Conservation (phyloP, 78 protist genomes). For the Corallochytrium limacisporum region DNA sequence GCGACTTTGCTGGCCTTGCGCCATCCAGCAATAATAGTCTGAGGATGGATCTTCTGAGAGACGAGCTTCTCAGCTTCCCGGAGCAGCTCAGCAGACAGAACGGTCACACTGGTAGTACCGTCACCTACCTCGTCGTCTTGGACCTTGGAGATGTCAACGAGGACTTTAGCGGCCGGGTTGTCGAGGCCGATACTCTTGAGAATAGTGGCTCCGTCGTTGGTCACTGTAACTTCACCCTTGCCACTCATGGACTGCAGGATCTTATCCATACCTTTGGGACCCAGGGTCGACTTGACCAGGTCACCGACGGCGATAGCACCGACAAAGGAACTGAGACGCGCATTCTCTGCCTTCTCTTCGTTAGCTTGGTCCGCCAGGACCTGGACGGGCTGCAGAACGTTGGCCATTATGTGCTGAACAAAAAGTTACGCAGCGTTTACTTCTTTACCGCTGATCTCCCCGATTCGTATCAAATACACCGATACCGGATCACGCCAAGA, state of each 20-base stretch:
- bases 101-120: conserved; percentile 88
- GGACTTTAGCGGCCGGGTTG: conserved; percentile 91
- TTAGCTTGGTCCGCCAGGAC: conserved; percentile 32
- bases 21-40: conserved; percentile 78
- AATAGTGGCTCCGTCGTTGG: conserved; percentile 99
- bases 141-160: conserved; percentile 77
- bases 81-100: conserved; percentile 95
- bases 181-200: conserved; percentile 74
- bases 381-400: conserved; percentile 32
- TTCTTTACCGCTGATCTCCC: too few species aligned
- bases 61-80: conserved; percentile 91
- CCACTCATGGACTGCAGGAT: conserved; percentile 67
- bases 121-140: conserved; percentile 99
- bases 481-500: too few species aligned
- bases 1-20: conserved; percentile 73
- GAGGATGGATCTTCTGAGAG: conserved; percentile 85
- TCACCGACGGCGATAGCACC: conserved; percentile 95
- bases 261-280: conserved; percentile 99
- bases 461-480: too few species aligned
- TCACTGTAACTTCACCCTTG: conserved; percentile 41
- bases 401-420: too few species aligned
- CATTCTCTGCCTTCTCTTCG: conserved; percentile 57
- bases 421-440: too few species aligned
- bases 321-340: conserved; percentile 57
- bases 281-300: conserved; percentile 96